These are phyloP conservation scores for Rhododendron henanense DNA, from an alignment of 148 eudicot species.

Conservation along the genomic window DNA sequence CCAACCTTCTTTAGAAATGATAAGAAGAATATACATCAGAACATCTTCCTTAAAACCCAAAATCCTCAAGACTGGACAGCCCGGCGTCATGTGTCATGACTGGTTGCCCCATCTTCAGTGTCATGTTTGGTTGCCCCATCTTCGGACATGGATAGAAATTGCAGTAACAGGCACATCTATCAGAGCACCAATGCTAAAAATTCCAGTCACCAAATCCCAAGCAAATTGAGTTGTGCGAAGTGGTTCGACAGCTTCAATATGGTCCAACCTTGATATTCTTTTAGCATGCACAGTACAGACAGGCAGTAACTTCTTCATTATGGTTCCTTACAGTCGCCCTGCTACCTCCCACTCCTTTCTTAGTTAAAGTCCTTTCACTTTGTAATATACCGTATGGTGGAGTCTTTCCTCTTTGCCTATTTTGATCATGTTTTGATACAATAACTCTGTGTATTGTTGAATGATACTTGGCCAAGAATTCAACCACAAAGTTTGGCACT, in stretches of 20 bases:
- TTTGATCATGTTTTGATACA: background rate
- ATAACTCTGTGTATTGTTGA: background rate
- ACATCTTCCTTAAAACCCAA: background rate
- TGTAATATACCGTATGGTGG: background rate
- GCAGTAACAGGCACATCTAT: background rate
- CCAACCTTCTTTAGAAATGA: background rate
- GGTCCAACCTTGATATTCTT: background rate
- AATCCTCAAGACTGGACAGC: background rate
- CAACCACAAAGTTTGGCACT: background rate
- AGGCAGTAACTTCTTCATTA: background rate
- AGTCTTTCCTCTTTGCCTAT: background rate
- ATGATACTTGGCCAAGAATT: background rate
- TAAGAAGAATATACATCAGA: background rate
- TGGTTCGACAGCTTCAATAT: background rate
- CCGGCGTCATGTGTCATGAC: background rate
- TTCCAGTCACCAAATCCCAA: background rate
- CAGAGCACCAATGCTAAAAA: background rate
- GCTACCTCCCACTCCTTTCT: background rate
- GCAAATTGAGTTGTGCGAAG: background rate
- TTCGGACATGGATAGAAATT: background rate
- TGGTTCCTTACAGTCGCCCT: background rate
- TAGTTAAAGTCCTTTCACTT: background rate
- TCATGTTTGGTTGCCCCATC: background rate
- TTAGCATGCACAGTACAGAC: background rate
- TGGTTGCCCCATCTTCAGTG: background rate